Conservation (phyloP, 2,329 filamentous ascomycete genomes). For the Fusarium devonianum region DNA sequence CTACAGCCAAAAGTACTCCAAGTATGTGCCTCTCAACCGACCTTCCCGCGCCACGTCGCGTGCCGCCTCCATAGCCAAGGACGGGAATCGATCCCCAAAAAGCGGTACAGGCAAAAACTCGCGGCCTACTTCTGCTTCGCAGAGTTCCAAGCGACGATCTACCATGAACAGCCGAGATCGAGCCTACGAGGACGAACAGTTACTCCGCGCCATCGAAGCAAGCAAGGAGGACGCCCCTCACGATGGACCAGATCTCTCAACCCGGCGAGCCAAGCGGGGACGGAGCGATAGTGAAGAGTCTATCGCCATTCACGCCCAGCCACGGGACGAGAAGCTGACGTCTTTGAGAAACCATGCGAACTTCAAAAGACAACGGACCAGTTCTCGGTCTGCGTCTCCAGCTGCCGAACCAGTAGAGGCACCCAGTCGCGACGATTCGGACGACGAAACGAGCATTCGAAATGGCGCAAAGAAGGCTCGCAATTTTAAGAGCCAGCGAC, state of each 20-base stretch:
- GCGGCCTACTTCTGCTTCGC: constrained; percentile 58
- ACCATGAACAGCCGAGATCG: constrained; percentile 98
- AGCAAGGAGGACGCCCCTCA: constrained; percentile 81
- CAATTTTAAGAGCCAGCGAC: constrained; percentile 65
- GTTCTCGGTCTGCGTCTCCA: constrained; percentile 74
- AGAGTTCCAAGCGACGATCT: constrained; percentile 78
- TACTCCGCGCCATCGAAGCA: constrained; percentile 90
- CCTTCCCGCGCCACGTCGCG: constrained; percentile 64
- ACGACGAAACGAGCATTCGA: constrained; percentile 67
- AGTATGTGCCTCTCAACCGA: constrained; percentile 68
- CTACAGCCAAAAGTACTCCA: constrained; percentile 69
- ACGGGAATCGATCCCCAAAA: constrained; percentile 65
- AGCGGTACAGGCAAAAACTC: constrained; percentile 65
- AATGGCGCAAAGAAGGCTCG: constrained; percentile 68
- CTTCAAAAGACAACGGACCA: constrained; percentile 83
- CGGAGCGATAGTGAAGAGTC: constrained; percentile 96
- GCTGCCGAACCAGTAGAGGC: constrained; percentile 54
- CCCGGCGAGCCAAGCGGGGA: constrained; percentile 78
- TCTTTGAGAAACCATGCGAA: constrained; percentile 69
- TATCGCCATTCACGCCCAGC: constrained; percentile 50
- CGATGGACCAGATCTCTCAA: constrained; percentile 58
- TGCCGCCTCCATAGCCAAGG: constrained; percentile 65
- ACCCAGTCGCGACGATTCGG: constrained; percentile 69
- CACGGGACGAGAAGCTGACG: constrained; percentile 34
- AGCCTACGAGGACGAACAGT: constrained; percentile 91